These are phyloP conservation scores for Parachaetomium inaequale DNA, from an alignment of 495 filamentous ascomycete species.

Conservation along the genomic window DNA sequence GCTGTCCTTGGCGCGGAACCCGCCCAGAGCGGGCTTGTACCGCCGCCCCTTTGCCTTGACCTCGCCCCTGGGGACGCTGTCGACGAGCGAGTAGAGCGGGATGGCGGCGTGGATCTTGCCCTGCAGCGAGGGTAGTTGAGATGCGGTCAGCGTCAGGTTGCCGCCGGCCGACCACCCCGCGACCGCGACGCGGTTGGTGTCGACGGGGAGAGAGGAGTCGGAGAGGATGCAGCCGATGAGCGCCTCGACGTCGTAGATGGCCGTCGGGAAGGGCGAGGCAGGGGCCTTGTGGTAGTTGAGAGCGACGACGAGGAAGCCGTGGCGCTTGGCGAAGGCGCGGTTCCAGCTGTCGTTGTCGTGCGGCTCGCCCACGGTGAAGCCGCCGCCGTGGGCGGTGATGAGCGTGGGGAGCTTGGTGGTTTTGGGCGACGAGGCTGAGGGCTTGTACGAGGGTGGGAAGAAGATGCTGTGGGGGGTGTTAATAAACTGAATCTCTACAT, in stretches of 20 bases:
- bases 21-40: slow-evolving; percentile 34
- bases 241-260: slow-evolving; percentile 34
- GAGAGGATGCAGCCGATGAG: slow-evolving; percentile 27
- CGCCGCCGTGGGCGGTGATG: slow-evolving; percentile 42
- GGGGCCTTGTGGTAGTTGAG: slow-evolving; percentile 43
- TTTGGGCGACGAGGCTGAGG: slow-evolving; percentile 14
- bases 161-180: slow-evolving; percentile 39
- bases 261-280: slow-evolving; percentile 29
- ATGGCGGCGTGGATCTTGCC: slow-evolving; percentile 31
- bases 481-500: not conserved
- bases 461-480: slow-evolving; percentile 26
- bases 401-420: slow-evolving; percentile 32
- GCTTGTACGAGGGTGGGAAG: slow-evolving; percentile 27
- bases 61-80: slow-evolving; percentile 20
- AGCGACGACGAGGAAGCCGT: slow-evolving; percentile 34
- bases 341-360: slow-evolving; percentile 42
- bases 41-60: slow-evolving; percentile 26
- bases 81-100: slow-evolving; percentile 35
- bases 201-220: slow-evolving; percentile 34
- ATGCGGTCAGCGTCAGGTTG: slow-evolving; percentile 33
- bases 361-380: slow-evolving; percentile 35
- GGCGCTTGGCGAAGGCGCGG: slow-evolving; percentile 28
- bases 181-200: slow-evolving; percentile 33
- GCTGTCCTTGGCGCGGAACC: slow-evolving; percentile 23
- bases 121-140: slow-evolving; percentile 29